Base-by-base conservation (phyloP, 108 stramenopile genomes). In the Nannochloropsis salina region DNA sequence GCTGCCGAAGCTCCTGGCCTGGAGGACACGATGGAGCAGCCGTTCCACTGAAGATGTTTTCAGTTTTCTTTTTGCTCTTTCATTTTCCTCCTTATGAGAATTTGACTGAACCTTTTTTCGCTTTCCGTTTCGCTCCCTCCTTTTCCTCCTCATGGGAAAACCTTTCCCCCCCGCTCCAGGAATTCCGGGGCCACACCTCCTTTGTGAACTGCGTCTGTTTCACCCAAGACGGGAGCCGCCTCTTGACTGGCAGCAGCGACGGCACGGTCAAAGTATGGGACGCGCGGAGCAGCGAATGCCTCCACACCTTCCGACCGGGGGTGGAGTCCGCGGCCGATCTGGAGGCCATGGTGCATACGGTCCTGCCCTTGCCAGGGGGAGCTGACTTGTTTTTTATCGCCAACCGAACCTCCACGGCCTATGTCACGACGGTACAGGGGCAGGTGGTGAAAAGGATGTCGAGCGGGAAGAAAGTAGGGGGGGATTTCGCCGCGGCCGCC, bases 201-300 rank as follows among this genome's bases (percentile, higher is more conserved):
- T 96, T 93, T 82, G 94, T 96, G 80, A 95, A 88, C 41, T 12
- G 42, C 89, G 40, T 87, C 47, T 41, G 22, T 8, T 90, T 83
- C 47, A 89, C 86, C 81, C 84, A 85, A 15, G 90, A 90, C 81
- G 89, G 89, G 8, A 86, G 87, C 40, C 87, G 88, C 47, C 93
- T 98, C 21, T 92, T 98, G 0, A 95, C 97, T 12, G 94, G 92
- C 20, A 93, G 94, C 40, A 94, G 94, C 6, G 98, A 99, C 88
- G 96, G 96, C 42, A 96, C 93, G 42, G 94, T 96, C 43, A 90
- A 93, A 44, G 83, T 99, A n/a, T 99, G 96, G 96, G 93, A 95
- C 86, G 92, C 91, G 42, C 89, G 89, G 31, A 92, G 94, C 15
- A 90, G 93, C 11, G 94, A 96, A 80, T 83, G 86, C 9, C 84